phyloP scores from a whole-genome alignment of 768 basidiomycete genomes.

The Pulveroboletus sp. region DNA sequence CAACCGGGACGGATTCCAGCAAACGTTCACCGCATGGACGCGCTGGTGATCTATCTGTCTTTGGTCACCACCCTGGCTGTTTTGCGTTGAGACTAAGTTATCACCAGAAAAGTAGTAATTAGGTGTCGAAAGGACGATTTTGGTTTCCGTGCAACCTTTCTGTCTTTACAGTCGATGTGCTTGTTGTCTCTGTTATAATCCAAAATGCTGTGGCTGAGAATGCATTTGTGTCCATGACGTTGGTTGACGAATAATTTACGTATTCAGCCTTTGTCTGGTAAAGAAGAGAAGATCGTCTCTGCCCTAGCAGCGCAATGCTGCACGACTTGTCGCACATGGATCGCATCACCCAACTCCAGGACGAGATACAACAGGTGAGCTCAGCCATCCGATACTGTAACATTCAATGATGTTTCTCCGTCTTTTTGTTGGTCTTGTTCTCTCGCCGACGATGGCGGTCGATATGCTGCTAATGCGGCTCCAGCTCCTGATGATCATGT shows the following conservation, averaged over 20 bases:
- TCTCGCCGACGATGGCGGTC: not conserved
- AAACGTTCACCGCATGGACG: conserved; percentile 38
- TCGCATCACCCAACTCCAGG: conserved; percentile 92
- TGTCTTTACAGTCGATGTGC: too few species aligned
- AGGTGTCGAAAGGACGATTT: not conserved
- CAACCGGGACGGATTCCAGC: conserved; percentile 45
- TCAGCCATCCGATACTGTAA: not conserved
- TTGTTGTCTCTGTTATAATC: too few species aligned
- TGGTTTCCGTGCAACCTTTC: not conserved
- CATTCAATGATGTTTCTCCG: not conserved
- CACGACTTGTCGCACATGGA: conserved; percentile 94
- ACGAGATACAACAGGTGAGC: conserved; percentile 84
- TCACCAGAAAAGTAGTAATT: not conserved
- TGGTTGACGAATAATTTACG: conserved; percentile 9
- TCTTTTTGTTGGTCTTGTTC: not conserved
- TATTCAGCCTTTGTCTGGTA: conserved; percentile 12
- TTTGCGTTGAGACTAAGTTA: not conserved
- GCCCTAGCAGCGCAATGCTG: conserved; percentile 71
- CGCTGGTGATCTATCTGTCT: conserved; percentile 26
- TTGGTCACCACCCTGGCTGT: not conserved
- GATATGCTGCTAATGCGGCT: too few species aligned
- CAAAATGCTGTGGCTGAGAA: not conserved
- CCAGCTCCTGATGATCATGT: conserved; percentile 89
- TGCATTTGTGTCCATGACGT: conserved; percentile 1
- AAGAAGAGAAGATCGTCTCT: conserved; percentile 6